A percentile compares a stretch with the other conserved stretches of the same genome.
Evolutionary conservation across 1,284 basidiomycete genomes (phyloP).

Genomic region (Malassezia globosa): DNA sequence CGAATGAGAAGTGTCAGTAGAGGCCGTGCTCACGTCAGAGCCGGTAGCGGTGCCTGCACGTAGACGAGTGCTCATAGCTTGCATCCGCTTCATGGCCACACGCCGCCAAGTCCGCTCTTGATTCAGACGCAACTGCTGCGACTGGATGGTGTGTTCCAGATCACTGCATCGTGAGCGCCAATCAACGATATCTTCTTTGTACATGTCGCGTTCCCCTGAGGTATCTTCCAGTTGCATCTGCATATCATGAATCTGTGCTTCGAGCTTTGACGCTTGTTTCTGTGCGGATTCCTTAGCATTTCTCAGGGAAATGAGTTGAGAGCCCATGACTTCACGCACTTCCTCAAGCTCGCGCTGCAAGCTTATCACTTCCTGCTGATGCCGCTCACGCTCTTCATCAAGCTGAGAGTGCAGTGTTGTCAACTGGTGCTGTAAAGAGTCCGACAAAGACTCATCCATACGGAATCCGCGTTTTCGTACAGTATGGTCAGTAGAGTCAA

Average conservation of each 20-base stretch:
- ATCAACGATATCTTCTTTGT: conserved; percentile 39
- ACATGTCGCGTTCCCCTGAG: conserved; percentile 39
- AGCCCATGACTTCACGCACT: conserved; percentile 12
- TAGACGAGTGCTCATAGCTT: conserved; percentile 25
- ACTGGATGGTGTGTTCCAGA: conserved; percentile 31
- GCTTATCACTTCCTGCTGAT: conserved; percentile 4
- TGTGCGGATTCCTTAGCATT: conserved; percentile 14
- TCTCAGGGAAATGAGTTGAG: conserved; percentile 19
- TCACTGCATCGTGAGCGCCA: conserved; percentile 40
- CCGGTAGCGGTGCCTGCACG: conserved; percentile 6
- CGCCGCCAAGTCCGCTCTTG: conserved; percentile 24
- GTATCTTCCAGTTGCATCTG: conserved; percentile 29
- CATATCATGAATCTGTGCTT: conserved; percentile 18
- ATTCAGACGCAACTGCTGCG: conserved; percentile 29
- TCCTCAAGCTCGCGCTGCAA: conserved; percentile 16
- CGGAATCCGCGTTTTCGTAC: background rate
- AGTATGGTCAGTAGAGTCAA: conserved; percentile 11
- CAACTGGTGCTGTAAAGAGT: background rate
- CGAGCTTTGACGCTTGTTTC: conserved; percentile 12
- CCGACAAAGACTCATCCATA: background rate
- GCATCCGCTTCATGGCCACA: conserved; percentile 25
- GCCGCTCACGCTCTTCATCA: conserved; percentile 4
- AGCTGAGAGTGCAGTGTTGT: background rate
- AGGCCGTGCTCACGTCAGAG: background rate
- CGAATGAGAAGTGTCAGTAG: background rate